Percentiles rank a stretch among this genome's conserved stretches.
phyloP scores from a whole-genome alignment of 371 early-diverging fungal species.

The Mortierella sp. region DNA sequence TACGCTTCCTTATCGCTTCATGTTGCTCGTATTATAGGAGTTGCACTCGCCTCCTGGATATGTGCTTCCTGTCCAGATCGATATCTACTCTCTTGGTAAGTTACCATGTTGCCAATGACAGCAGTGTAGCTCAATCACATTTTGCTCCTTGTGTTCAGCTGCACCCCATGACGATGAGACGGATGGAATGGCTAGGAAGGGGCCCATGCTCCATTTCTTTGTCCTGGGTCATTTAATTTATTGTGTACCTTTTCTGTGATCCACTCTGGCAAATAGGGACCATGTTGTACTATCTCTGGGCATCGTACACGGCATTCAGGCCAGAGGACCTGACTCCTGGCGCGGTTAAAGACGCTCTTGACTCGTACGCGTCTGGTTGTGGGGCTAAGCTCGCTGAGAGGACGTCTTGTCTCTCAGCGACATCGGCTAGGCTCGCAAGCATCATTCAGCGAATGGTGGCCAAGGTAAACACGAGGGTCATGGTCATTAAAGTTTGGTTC shows the following conservation, averaged over 20 bases:
- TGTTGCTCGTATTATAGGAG: slow-evolving; percentile 15
- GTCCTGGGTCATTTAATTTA: neutral
- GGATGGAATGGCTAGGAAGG: too few species aligned
- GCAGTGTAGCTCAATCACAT: too few species aligned
- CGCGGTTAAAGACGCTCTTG: slow-evolving; percentile 18
- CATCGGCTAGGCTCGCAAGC: slow-evolving; percentile 26
- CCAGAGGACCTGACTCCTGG: slow-evolving; percentile 28
- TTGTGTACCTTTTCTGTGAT: neutral
- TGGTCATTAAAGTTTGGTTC: neutral
- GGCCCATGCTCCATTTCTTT: slow-evolving; percentile 2
- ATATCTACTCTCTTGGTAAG: slow-evolving; percentile 50
- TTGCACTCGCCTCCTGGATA: slow-evolving; percentile 45
- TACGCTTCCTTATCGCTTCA: neutral
- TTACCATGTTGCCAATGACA: too few species aligned
- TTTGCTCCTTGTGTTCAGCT: neutral
- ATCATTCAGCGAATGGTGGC: slow-evolving; percentile 44
- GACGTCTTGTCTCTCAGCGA: slow-evolving; percentile 14
- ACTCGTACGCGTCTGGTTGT: slow-evolving; percentile 16
- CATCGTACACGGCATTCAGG: slow-evolving; percentile 27
- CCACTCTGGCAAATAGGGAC: slow-evolving; percentile 14
- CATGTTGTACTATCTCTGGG: slow-evolving; percentile 45
- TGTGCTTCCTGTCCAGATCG: slow-evolving; percentile 41
- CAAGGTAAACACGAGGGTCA: slow-evolving; percentile 20
- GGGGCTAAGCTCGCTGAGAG: neutral
- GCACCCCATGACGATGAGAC: too few species aligned